These are phyloP conservation scores for Flaveria ramosissima DNA, from an alignment of 129 eudicot species.

Conservation along the genomic window DNA sequence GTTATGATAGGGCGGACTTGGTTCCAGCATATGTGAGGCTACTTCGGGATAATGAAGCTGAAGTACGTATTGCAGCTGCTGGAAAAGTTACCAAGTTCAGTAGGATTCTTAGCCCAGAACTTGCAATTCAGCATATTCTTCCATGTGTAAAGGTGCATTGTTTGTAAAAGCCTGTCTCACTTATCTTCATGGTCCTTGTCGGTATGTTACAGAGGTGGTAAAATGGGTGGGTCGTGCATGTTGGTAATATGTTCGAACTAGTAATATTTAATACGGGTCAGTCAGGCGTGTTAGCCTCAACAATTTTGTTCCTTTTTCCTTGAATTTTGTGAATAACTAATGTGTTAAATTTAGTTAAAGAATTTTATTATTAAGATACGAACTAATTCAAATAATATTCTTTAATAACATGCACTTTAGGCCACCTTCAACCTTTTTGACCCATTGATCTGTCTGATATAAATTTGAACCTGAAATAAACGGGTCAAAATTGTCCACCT, in stretches of 20 bases:
- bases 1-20: constrained; percentile 72
- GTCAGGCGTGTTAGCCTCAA: background rate
- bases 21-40: constrained; percentile 99
- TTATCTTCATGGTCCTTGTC: background rate
- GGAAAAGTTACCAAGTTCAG: constrained; percentile 97
- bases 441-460: background rate
- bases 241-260: background rate
- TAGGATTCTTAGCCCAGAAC: constrained; percentile 88
- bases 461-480: background rate
- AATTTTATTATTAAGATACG: too few species aligned
- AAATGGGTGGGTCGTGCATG: background rate
- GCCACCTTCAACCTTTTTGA: background rate
- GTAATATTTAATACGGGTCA: background rate
- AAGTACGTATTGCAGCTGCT: constrained; percentile 99
- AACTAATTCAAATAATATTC: background rate
- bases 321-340: background rate
- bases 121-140: constrained; percentile 94
- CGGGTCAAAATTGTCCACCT: background rate
- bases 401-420: background rate
- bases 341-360: background rate
- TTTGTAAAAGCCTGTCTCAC: constrained; percentile 1
- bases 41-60: constrained; percentile 99
- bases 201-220: background rate
- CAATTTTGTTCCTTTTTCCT: background rate
- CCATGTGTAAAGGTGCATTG: constrained; percentile 92